A percentile compares a stretch with the other conserved stretches of the same genome.
These are phyloP conservation scores for Trichosporon sp. DNA, from an alignment of 1,284 basidiomycete genomes.

Conservation along the genomic window DNA sequence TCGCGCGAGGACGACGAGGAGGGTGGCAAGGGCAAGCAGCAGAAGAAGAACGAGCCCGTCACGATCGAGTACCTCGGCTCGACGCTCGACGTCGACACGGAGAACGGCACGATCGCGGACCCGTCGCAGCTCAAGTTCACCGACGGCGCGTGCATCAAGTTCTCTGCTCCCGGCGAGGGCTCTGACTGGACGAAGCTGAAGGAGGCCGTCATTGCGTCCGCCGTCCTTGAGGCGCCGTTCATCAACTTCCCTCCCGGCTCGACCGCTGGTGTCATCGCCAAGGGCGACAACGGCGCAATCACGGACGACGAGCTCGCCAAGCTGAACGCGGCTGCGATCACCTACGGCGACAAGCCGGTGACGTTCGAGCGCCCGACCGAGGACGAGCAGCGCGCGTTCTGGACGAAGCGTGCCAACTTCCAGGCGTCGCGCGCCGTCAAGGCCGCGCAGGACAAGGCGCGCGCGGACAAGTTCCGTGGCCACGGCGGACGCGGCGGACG, in stretches of 20 bases:
- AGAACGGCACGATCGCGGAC: constrained; percentile 54
- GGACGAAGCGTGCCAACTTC: constrained; percentile 64
- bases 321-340: constrained; percentile 49
- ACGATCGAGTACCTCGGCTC: constrained; percentile 60
- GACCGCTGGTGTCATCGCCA: constrained; percentile 50
- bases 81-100: constrained; percentile 61
- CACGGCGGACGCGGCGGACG: constrained; percentile 38
- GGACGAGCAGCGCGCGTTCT: constrained; percentile 70
- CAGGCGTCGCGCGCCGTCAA: constrained; percentile 57
- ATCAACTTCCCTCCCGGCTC: constrained; percentile 46
- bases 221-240: constrained; percentile 35
- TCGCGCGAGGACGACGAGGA: constrained; percentile 46
- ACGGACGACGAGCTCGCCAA: constrained; percentile 51
- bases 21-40: constrained; percentile 49
- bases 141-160: constrained; percentile 46
- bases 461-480: constrained; percentile 25
- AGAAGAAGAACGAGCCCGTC: constrained; percentile 51
- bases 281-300: constrained; percentile 47
- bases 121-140: constrained; percentile 49
- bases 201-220: constrained; percentile 33
- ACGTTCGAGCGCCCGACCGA: constrained; percentile 38
- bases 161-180: constrained; percentile 42
- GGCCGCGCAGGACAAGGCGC: constrained; percentile 52
- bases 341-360: constrained; percentile 47
- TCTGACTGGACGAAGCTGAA: constrained; percentile 54